Percentiles rank a stretch among this genome's conserved stretches.
Evolutionary conservation across 148 eudicot species (phyloP).

Genomic region (Silene conica): DNA sequence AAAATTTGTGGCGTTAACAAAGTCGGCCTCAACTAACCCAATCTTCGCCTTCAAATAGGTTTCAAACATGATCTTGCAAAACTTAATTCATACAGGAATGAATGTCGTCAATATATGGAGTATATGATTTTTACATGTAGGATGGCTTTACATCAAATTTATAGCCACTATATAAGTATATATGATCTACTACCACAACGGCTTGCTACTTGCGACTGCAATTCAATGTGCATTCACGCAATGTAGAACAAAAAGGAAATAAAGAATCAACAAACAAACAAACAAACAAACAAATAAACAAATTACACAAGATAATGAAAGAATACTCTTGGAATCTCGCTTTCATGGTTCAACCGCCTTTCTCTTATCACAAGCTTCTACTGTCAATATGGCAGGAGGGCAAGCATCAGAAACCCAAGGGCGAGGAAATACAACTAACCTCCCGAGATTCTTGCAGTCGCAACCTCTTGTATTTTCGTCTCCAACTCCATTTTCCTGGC

Average conservation of each 20-base stretch:
- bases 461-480: neutral
- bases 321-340: constrained; percentile 5
- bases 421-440: constrained; percentile 20
- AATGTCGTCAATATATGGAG: no score
- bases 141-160: neutral
- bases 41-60: no score
- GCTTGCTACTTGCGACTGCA: constrained; percentile 15
- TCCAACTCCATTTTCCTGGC: neutral
- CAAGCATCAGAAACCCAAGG: constrained; percentile 18
- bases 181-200: neutral
- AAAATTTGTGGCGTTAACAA: no score
- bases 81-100: no score
- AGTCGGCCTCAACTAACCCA: no score
- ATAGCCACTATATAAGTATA: no score
- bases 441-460: constrained; percentile 18
- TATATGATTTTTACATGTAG: no score
- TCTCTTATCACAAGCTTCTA: constrained; percentile 12
- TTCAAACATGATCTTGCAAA: no score
- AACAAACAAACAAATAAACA: constrained; percentile 25
- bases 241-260: constrained; percentile 24
- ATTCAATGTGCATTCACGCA: constrained; percentile 16
- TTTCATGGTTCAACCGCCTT: constrained; percentile 9
- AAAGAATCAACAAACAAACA: constrained; percentile 22
- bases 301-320: constrained; percentile 28
- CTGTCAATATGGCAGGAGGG: neutral